phyloP scores from a whole-genome alignment of 495 filamentous ascomycete genomes.

The Cercophora sp. region DNA sequence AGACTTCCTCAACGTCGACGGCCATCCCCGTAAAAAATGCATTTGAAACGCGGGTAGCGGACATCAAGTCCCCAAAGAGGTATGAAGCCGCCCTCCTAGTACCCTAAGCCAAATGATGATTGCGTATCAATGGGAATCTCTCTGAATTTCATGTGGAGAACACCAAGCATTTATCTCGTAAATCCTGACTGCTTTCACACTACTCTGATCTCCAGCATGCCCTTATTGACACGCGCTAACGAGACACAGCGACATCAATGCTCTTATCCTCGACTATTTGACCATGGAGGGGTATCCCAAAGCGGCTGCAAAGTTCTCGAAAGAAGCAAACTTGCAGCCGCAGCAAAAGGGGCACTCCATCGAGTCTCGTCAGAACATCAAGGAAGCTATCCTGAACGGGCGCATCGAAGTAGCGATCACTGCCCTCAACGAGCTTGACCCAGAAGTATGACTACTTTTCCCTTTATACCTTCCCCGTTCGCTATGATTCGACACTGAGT shows the following conservation, averaged over 20 bases:
- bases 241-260: conserved; percentile 78
- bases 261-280: conserved; percentile 94
- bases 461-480: conserved; percentile 31
- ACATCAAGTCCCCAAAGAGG: conserved; percentile 85
- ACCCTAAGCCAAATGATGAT: conserved; percentile 67
- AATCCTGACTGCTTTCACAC: conserved; percentile 37
- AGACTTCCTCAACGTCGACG: conserved; percentile 65
- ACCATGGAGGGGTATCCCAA: conserved; percentile 93
- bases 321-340: conserved; percentile 82
- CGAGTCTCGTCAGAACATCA: conserved; percentile 70
- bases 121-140: conserved; percentile 99
- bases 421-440: conserved; percentile 82
- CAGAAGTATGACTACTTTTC: conserved; percentile 62
- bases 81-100: conserved; percentile 47
- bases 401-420: conserved; percentile 82
- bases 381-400: conserved; percentile 74
- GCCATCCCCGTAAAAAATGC: conserved; percentile 62
- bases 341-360: conserved; percentile 68
- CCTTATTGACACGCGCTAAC: conserved; percentile 43
- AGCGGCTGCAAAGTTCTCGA: conserved; percentile 88
- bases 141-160: conserved; percentile 95
- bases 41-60: conserved; percentile 79
- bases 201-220: conserved; percentile 23
- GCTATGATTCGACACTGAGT: conserved; percentile 87
- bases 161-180: conserved; percentile 40